Conservation (phyloP, 192 early-diverging fungal species). For the Allomyces macrogynus region DNA sequence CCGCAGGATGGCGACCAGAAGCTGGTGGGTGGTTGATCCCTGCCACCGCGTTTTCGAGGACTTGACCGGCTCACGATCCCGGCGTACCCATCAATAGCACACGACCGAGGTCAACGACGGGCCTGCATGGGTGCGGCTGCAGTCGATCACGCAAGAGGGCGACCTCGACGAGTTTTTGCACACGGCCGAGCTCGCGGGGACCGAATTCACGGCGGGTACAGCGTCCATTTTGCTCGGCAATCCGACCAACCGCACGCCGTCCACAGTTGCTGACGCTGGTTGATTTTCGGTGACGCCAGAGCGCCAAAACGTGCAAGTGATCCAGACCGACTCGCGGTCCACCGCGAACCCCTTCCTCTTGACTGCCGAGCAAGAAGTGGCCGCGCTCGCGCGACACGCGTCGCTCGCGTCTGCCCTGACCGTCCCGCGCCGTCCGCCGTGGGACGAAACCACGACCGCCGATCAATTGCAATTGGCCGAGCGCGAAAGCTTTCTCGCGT, state of each 20-base stretch:
- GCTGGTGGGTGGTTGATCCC: too few relatives aligned
- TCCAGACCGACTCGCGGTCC: slow-evolving; percentile 31
- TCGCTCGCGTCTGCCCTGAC: slow-evolving; percentile 53
- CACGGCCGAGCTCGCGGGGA: slow-evolving; percentile 85
- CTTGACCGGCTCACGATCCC: too few relatives aligned
- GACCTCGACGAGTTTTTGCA: slow-evolving; percentile 91
- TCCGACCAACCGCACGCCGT: slow-evolving; percentile 2
- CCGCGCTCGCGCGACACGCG: slow-evolving; percentile 52
- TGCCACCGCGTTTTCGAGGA: too few relatives aligned
- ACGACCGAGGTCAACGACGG: slow-evolving; percentile 70
- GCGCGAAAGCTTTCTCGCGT: slow-evolving; percentile 71
- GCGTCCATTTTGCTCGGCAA: slow-evolving; percentile 5
- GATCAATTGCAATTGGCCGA: slow-evolving; percentile 61
- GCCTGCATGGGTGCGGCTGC: slow-evolving; percentile 64
- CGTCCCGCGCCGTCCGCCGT: slow-evolving; percentile 71
- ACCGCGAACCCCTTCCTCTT: slow-evolving; percentile 62
- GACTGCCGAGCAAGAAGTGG: slow-evolving; percentile 52
- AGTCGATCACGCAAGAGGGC: slow-evolving; percentile 89
- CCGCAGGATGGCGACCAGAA: too few relatives aligned
- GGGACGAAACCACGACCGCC: slow-evolving; percentile 67
- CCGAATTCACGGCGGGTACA: slow-evolving; percentile 70
- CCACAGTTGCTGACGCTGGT: slow-evolving; percentile 1
- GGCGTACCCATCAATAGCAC: slow-evolving; percentile 21
- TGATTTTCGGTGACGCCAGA: slow-evolving; percentile 19
- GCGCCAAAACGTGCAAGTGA: slow-evolving; percentile 64